Percentiles rank a stretch among this genome's conserved stretches.
Evolutionary conservation across 108 stramenopile species (phyloP).

Genomic region (Nitzschia putrida): DNA sequence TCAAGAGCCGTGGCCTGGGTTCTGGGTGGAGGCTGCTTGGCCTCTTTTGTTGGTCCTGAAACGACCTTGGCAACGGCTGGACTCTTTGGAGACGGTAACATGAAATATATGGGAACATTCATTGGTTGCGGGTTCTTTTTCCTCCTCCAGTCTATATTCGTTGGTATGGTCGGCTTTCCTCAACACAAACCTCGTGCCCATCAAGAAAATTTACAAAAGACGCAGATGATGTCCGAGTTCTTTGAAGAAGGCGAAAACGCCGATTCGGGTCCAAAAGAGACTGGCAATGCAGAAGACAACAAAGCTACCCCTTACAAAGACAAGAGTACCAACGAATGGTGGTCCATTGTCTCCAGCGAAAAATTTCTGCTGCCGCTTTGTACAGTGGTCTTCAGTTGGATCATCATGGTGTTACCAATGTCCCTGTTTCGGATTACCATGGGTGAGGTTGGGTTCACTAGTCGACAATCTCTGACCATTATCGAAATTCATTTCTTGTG

Average conservation of each 20-base stretch:
- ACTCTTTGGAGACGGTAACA: slow-evolving; percentile 28
- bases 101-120: slow-evolving; percentile 42
- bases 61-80: slow-evolving; percentile 35
- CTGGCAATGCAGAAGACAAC: not conserved
- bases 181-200: not conserved
- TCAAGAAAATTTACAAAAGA: not conserved
- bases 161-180: slow-evolving; percentile 30
- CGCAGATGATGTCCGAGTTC: not conserved
- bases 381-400: slow-evolving; percentile 29
- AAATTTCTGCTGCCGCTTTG: slow-evolving; percentile 38
- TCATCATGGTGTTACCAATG: slow-evolving; percentile 55
- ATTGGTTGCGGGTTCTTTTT: slow-evolving; percentile 20
- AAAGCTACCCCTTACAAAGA: not conserved
- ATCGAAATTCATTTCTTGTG: slow-evolving; percentile 51
- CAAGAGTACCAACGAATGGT: not conserved
- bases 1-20: slow-evolving; percentile 42
- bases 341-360: slow-evolving; percentile 14
- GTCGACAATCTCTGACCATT: slow-evolving; percentile 38
- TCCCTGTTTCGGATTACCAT: slow-evolving; percentile 47
- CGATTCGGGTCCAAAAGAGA: not conserved
- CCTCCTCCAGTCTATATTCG: slow-evolving; percentile 16
- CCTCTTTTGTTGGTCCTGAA: slow-evolving; percentile 55
- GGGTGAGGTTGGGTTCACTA: slow-evolving; percentile 35
- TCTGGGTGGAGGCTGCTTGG: slow-evolving; percentile 46
- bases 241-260: not conserved